Evolutionary conservation across 2,329 filamentous ascomycete species (phyloP).

Genomic region (Colletotrichum simmondsii): DNA sequence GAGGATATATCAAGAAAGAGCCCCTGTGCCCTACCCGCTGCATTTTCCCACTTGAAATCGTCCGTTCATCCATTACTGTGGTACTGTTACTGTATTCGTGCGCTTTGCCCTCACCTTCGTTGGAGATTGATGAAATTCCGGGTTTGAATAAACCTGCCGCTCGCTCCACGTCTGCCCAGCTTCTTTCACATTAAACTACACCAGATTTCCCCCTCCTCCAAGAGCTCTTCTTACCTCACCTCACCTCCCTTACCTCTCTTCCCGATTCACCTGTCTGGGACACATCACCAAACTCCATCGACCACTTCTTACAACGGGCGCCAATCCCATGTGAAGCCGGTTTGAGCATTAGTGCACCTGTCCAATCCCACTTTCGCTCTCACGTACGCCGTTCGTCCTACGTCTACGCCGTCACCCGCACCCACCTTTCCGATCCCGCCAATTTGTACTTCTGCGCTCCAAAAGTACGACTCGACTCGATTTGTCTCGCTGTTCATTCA

Average conservation of each 20-base stretch:
- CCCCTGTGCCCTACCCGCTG: slow-evolving; percentile 11
- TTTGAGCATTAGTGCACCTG: slow-evolving; percentile 16
- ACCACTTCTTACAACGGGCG: slow-evolving; percentile 21
- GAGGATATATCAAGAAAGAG: slow-evolving; percentile 34
- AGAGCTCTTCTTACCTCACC: not conserved
- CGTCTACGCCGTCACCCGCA: slow-evolving; percentile 18
- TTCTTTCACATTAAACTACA: slow-evolving; percentile 2
- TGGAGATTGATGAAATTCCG: slow-evolving; percentile 26
- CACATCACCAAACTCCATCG: not conserved
- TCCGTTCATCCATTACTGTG: not conserved
- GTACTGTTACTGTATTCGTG: not conserved
- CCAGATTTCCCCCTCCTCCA: not conserved
- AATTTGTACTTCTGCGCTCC: not conserved
- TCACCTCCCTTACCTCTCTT: not conserved
- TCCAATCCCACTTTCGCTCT: slow-evolving; percentile 21
- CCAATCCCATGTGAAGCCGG: slow-evolving; percentile 16
- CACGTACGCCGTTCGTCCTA: slow-evolving; percentile 6
- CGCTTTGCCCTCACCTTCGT: slow-evolving; percentile 15
- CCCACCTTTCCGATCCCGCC: slow-evolving; percentile 9
- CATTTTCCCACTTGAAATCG: not conserved
- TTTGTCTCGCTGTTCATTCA: slow-evolving; percentile 7
- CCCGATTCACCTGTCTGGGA: not conserved
- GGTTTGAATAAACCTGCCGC: slow-evolving; percentile 16
- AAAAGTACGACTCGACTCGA: not conserved
- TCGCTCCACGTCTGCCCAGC: slow-evolving; percentile 15